Evolutionary conservation across 2,329 filamentous ascomycete species (phyloP).

Genomic region (Mycosphaerella arachidis): DNA sequence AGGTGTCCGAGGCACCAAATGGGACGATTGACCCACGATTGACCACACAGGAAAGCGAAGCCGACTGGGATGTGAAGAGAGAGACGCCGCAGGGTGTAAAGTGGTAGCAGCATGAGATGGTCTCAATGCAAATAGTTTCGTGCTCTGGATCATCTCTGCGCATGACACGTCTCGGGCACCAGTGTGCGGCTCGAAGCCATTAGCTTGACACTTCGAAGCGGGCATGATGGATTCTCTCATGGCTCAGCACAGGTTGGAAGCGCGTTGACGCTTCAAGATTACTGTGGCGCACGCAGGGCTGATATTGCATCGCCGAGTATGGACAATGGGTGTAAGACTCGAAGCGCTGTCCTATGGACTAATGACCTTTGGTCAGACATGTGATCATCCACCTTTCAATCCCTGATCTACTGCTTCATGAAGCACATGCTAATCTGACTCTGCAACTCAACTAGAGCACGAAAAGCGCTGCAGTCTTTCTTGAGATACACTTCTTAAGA

Average conservation of each 20-base stretch:
- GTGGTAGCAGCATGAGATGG: conserved; percentile 5
- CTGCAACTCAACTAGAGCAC: no score
- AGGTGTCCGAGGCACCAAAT: not conserved
- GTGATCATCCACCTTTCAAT: no score
- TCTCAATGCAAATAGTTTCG: not conserved
- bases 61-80: conserved; percentile 13
- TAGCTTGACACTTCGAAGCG: no score
- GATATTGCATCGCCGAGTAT: not conserved
- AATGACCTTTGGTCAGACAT: no score
- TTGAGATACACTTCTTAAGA: no score
- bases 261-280: not conserved
- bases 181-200: no score
- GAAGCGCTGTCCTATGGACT: not conserved
- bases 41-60: conserved; percentile 6
- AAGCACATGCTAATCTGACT: no score
- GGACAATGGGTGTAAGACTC: not conserved
- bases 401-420: no score
- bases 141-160: no score
- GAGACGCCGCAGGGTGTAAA: conserved; percentile 1
- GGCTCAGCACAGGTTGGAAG: not conserved
- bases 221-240: no score
- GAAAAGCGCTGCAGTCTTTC: no score
- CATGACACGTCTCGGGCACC: no score
- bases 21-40: conserved; percentile 6
- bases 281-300: not conserved